These are phyloP conservation scores for Pterocarpus santalinus DNA, from an alignment of 306 rosid species.

Conservation along the genomic window DNA sequence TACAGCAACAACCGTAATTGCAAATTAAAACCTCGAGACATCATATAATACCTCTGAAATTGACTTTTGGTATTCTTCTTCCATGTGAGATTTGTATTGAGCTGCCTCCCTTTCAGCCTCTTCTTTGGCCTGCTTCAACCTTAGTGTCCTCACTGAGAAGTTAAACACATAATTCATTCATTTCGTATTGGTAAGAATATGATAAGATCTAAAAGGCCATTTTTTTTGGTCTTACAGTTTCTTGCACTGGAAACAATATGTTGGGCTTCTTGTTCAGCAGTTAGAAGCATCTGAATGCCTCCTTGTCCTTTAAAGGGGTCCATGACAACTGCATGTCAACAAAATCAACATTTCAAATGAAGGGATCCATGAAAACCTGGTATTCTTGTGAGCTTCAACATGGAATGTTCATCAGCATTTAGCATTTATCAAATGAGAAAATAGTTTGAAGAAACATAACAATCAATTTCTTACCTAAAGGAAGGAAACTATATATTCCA, in stretches of 20 bases:
- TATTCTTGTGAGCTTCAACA: not conserved
- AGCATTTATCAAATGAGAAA: not conserved
- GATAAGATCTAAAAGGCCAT: not conserved
- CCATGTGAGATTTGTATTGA: slow-evolving; percentile 66
- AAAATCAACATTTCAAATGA: slow-evolving; percentile 20
- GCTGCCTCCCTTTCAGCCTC: slow-evolving; percentile 78
- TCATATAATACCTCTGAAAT: slow-evolving; percentile 62
- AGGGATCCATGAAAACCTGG: not conserved
- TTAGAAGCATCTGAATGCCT: slow-evolving; percentile 85
- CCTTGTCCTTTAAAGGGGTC: slow-evolving; percentile 86
- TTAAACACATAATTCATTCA: slow-evolving; percentile 37
- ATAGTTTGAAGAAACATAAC: slow-evolving; percentile 11
- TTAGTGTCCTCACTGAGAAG: slow-evolving; percentile 61
- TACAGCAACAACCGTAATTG: not conserved
- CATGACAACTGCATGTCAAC: slow-evolving; percentile 54
- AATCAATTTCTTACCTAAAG: slow-evolving; percentile 41
- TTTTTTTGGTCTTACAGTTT: slow-evolving; percentile 58
- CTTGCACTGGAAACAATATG: slow-evolving; percentile 74
- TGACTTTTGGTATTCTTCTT: slow-evolving; percentile 71
- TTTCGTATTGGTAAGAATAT: not conserved
- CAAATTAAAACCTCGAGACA: not conserved
- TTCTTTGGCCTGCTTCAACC: slow-evolving; percentile 80
- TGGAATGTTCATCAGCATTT: not conserved
- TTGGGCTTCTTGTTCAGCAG: slow-evolving; percentile 92
- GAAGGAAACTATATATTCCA: not conserved